Conservation (phyloP, 495 filamentous ascomycete species). For the Penicillium cosmopolitanum region DNA sequence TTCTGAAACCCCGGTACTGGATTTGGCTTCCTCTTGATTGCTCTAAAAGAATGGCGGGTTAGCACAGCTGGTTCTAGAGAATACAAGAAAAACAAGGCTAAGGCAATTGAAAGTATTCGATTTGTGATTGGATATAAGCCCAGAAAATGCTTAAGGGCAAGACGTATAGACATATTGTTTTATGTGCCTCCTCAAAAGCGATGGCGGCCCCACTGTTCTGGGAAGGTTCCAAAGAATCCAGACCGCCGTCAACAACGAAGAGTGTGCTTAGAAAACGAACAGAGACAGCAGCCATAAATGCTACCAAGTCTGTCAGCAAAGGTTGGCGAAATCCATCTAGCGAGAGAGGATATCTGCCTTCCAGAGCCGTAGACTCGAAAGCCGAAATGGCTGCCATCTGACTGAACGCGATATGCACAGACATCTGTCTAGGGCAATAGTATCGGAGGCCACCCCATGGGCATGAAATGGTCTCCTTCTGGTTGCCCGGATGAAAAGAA, state of each 20-base stretch:
- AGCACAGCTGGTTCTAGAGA: conserved; percentile 14
- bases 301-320: conserved; percentile 36
- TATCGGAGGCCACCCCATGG: conserved; percentile 77
- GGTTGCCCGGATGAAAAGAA: conserved; percentile 60
- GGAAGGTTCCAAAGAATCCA: conserved; percentile 45
- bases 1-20: conserved; percentile 5
- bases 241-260: conserved; percentile 35
- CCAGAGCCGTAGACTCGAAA: conserved; percentile 16
- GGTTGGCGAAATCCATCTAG: conserved; percentile 55
- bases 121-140: background rate
- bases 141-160: background rate
- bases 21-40: conserved; percentile 18
- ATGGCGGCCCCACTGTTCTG: conserved; percentile 56
- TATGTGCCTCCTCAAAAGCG: conserved; percentile 60
- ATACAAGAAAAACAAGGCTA: conserved; percentile 1
- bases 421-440: conserved; percentile 77
- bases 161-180: background rate
- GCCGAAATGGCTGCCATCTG: conserved; percentile 29
- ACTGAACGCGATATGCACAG: conserved; percentile 25
- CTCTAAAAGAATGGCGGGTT: conserved; percentile 26
- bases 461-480: conserved; percentile 80
- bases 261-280: conserved; percentile 23
- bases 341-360: conserved; percentile 41
- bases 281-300: conserved; percentile 18
- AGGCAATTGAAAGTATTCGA: background rate